A percentile compares a stretch with the other conserved stretches of the same genome.
Evolutionary conservation across 1,139 yeast species (phyloP).

Genomic region (Candida glucosophila): DNA sequence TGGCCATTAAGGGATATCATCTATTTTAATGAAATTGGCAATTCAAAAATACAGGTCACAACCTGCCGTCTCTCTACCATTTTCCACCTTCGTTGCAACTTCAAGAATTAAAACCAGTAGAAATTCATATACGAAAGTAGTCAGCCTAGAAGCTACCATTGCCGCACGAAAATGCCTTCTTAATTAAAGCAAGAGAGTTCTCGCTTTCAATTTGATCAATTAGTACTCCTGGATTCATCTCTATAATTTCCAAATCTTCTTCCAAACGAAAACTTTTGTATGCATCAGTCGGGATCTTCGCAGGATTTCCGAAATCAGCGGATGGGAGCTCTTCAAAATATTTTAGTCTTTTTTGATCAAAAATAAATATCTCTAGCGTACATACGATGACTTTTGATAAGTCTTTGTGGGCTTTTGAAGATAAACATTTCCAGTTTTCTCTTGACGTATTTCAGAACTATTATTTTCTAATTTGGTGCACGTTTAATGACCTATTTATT

Average conservation of each 20-base stretch:
- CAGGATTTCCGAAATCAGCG: constrained; percentile 17
- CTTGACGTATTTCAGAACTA: too few relatives aligned
- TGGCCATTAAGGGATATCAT: constrained; percentile 8
- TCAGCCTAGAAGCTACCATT: background rate
- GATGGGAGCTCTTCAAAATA: constrained; percentile 10
- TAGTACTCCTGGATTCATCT: background rate
- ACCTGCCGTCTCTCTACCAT: constrained; percentile 1
- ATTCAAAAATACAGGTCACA: constrained; percentile 6
- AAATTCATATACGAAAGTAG: constrained; percentile 18
- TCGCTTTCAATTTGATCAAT: background rate
- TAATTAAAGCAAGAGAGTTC: background rate
- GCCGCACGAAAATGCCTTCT: constrained; percentile 1
- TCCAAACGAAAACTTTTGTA: constrained; percentile 29
- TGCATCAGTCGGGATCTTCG: constrained; percentile 9
- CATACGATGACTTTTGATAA: too few relatives aligned
- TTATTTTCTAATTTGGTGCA: too few relatives aligned
- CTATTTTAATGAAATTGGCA: constrained; percentile 10
- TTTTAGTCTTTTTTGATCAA: constrained; percentile 9
- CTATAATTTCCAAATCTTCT: constrained; percentile 19
- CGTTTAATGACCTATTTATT: too few relatives aligned
- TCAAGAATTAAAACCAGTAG: too few relatives aligned
- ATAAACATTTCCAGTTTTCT: too few relatives aligned
- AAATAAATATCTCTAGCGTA: constrained; percentile 14
- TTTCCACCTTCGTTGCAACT: too few relatives aligned
- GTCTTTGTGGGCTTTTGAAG: too few relatives aligned